Evolutionary conservation across 2,329 filamentous ascomycete genomes (phyloP).

Genomic region (Colletotrichum lindemuthianum): DNA sequence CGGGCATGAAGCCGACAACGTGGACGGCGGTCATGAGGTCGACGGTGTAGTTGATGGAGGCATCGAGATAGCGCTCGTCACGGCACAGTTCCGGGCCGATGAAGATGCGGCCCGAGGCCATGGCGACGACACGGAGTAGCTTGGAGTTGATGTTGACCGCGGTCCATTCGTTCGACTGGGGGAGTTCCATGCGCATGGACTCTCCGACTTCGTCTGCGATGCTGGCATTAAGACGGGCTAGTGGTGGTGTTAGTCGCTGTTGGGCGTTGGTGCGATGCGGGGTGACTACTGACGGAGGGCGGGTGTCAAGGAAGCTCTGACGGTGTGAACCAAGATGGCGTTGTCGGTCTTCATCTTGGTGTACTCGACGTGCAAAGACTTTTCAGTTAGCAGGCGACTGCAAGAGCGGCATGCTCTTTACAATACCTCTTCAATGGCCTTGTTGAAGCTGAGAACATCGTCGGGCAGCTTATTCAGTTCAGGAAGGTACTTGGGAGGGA

Average conservation of each 20-base stretch:
- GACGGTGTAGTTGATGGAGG: conserved; percentile 55
- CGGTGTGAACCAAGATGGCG: conserved; percentile 41
- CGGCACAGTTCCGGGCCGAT: conserved; percentile 58
- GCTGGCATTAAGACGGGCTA: conserved; percentile 48
- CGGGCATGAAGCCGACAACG: conserved; percentile 12
- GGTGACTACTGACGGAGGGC: conserved; percentile 40
- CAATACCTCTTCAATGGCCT: conserved; percentile 40
- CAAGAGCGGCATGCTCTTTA: no score
- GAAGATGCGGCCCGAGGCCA: conserved; percentile 58
- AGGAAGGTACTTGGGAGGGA: conserved; percentile 44
- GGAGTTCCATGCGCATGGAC: conserved; percentile 47
- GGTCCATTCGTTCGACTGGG: conserved; percentile 51
- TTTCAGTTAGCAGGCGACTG: neutral
- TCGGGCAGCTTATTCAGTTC: conserved; percentile 46
- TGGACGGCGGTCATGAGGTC: conserved; percentile 38
- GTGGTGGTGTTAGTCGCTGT: neutral
- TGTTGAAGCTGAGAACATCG: conserved; percentile 43
- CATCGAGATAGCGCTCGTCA: conserved; percentile 55
- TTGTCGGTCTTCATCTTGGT: conserved; percentile 42
- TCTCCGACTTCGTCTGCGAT: conserved; percentile 47
- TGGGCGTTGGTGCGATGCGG: no score
- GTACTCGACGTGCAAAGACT: conserved; percentile 47
- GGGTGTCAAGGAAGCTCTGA: conserved; percentile 48
- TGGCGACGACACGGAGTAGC: conserved; percentile 57
- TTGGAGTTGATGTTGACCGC: conserved; percentile 51